Base-by-base conservation (phyloP, 2,329 filamentous ascomycete genomes). In the Orbilia blumenaviensis region DNA sequence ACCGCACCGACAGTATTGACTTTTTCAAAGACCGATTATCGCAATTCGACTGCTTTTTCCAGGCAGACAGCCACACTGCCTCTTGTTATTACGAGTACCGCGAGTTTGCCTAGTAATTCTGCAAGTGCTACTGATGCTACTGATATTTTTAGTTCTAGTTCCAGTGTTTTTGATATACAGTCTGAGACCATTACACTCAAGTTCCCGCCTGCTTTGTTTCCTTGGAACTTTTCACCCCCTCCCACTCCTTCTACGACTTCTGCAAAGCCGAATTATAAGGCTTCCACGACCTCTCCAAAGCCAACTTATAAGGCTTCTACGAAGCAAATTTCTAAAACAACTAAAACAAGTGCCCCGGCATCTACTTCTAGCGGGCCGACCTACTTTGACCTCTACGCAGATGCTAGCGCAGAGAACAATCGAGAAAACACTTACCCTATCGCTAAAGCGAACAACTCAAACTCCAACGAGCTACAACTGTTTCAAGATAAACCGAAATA, bases 1-100 rank as follows among this genome's bases (percentile, higher is more conserved):
- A 66, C 61, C 50, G 61, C 52, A 44, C 68, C 68, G 61, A 73
- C 61, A 73, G 61, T 73, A 52, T 66, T 73, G 54, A 73, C 62
- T 44, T 73, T 73, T 66, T 61, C 50, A 18, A 66, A 52, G 21
- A 73, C 68, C 50, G 68, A 73, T 66, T 38, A 50, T 61, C 54
- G 52, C 34, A 61, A 66, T 66, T 66, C 61, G 41, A 73, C 68
- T 66, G 61, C 61, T 52, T 73, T 73, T 66, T 66, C 61, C 12
- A 16, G 42, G 38, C 52, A 66, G 21, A 66, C 68, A n/a, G 61
- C 62, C 34, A 73, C 61, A 18, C 23, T 73, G 32, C 68, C 68
- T 44, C 23, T 46, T 58, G 23, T 50, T 60, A 10, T 52, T 60
- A 66, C 60, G 32, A 72, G 67, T 72, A 48, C 41, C 50, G 67